phyloP scores from a whole-genome alignment of 2,329 filamentous ascomycete genomes.

The Talaromyces sp. region DNA sequence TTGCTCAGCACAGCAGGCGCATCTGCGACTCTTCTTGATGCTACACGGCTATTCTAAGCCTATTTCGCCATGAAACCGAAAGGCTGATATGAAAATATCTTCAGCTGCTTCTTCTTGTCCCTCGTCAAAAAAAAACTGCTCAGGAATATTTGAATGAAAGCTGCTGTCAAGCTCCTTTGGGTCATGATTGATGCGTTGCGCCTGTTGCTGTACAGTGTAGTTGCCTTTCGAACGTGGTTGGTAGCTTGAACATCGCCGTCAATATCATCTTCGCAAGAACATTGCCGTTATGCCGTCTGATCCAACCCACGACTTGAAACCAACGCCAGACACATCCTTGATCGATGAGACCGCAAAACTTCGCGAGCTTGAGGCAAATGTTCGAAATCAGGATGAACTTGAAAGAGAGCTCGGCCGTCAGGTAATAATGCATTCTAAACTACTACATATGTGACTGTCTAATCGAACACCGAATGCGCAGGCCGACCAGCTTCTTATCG shows the following conservation, averaged over 20 bases:
- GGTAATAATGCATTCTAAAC: conserved; percentile 22
- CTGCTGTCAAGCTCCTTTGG: background rate
- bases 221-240: background rate
- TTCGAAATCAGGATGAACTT: conserved; percentile 82
- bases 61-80: background rate
- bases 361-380: conserved; percentile 59
- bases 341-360: conserved; percentile 56
- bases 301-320: background rate
- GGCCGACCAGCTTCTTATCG: conserved; percentile 56
- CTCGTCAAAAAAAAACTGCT: background rate
- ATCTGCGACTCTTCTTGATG: background rate
- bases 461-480: conserved; percentile 17
- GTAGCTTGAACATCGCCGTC: background rate
- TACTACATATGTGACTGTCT: background rate
- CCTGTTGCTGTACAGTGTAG: background rate
- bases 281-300: conserved; percentile 5
- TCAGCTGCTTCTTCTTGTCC: background rate
- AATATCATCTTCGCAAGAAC: background rate
- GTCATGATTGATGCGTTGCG: background rate
- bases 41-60: background rate
- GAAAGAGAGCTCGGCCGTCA: conserved; percentile 75
- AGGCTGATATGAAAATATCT: background rate
- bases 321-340: background rate
- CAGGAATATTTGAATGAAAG: background rate
- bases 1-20: background rate